Base-by-base conservation (phyloP, 768 basidiomycete genomes). In the Mycena capillaripes region DNA sequence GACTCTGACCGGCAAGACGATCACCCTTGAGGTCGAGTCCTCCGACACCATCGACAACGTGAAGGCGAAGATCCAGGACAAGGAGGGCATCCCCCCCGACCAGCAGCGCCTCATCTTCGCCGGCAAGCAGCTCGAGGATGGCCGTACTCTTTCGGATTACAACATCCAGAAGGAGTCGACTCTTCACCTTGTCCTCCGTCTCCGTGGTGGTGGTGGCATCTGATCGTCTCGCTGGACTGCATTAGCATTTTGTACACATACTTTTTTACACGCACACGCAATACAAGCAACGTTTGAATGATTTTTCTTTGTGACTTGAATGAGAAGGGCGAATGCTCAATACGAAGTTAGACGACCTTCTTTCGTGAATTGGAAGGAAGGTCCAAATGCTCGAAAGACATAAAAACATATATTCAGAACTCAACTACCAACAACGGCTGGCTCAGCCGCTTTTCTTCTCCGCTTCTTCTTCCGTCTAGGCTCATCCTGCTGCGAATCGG, bases 61-160 rank as follows among this genome's bases (percentile, higher is more conserved):
- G 42, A 93, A 92, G 84, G 86, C 89, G 23, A 93, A 93, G 85
- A 93, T 93, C 69, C 92, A 93, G 82, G 92, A 93, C 82, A 93
- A 93, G 86, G 92, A 93, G 73, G 92, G 92, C 50, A 93, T 94
- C 57, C 93, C 92, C 19, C 93, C 92, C 25, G 93, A 93, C 75
- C 92, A 93, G 77, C 92, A 94, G 77, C 89, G 92, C 42, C 84
- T 93, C n/a, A 94, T 94, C 78, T 93, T 93, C 69, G 93, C 92
- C 60, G 92, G 92, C 6, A 94, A 94, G 84, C 92, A 94, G 79
- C 84, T 93, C 48, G 93, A 94, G 77, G 93, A 94, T 69, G 93
- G 93, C 17, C 90, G 93, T 52, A 94, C 93, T 11, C 87, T 93
- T 27, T 92, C 91, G 34, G 93, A 94, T 77, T 93, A 92, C 80